phyloP scores from a whole-genome alignment of 441 rosid genomes.

The Capsella rubella region DNA sequence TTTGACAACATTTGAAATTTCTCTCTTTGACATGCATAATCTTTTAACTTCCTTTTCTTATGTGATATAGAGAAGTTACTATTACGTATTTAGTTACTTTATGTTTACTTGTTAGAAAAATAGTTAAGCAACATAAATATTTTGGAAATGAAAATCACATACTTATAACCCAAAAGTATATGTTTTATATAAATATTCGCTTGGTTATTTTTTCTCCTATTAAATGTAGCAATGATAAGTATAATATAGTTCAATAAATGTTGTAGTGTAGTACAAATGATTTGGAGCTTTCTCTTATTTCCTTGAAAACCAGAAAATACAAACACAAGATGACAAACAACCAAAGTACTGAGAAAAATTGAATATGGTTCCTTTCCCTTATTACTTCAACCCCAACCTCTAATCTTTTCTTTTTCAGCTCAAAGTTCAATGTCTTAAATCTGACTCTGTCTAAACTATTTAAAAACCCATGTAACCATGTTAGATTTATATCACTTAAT shows the following conservation, averaged over 20 bases:
- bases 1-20: not conserved
- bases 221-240: slow-evolving; percentile 21
- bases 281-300: slow-evolving; percentile 21
- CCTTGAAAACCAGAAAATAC: slow-evolving; percentile 13
- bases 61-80: not conserved
- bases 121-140: not conserved
- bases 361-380: slow-evolving; percentile 34
- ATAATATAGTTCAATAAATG: slow-evolving; percentile 1
- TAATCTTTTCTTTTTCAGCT: slow-evolving; percentile 21
- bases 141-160: not conserved
- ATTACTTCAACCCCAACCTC: slow-evolving; percentile 31
- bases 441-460: slow-evolving; percentile 15
- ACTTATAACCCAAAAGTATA: not conserved
- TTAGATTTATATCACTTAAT: not conserved
- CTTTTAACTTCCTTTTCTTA: not conserved
- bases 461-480: slow-evolving; percentile 32
- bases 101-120: not conserved
- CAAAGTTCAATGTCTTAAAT: slow-evolving; percentile 42
- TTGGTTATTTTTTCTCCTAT: slow-evolving; percentile 7
- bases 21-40: not conserved
- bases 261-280: slow-evolving; percentile 27
- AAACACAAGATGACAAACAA: slow-evolving; percentile 37
- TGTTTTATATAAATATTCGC: not conserved
- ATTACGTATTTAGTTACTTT: not conserved
- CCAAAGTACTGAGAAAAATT: slow-evolving; percentile 36